Base-by-base conservation (phyloP, 768 basidiomycete genomes). In the Tulasnella sp. region DNA sequence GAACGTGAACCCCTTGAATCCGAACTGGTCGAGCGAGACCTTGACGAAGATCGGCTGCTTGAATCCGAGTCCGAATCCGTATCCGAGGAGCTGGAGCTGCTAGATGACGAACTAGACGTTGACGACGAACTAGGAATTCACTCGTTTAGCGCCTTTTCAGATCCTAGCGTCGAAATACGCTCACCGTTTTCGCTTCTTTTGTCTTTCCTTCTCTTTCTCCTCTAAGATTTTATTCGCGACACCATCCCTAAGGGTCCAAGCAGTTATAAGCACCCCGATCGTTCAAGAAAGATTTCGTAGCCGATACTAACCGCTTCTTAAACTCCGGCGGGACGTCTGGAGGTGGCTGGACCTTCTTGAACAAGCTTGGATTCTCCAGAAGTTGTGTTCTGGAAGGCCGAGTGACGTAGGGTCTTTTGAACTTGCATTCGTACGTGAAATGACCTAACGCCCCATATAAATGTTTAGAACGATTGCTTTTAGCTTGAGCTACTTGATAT, bases 241-340 rank as follows among this genome's bases (percentile, higher is more conserved):
- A 71, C 22, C 39, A 37, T 49, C 31, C 67, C 68, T 68, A 71
- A 54, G 2, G 36, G 9, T 17, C 40, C 12, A 49, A 31, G 36
- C 4, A 39, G 68, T 8, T 29, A 22, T 37, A 29, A 29, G 25
- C 38, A 19, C 15, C n/a, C n/a, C n/a, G 25, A 76, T 70, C 67
- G 3, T 15, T 8, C 34, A 15, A 12, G 36, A 76, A 38, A 7
- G 29, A 37, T 7, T 31, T 72, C 64, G 70, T 36, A 71, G 38
- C 6, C 0, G 29, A 12, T 77, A 85, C 90, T 42, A 75, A 93
- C 93, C 91, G 90, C 78, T 83, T 87, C 85, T 90, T 94, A 83
- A 97, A 96, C 82, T 97, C 96, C 78, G 96, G 94, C 4, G 95
- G 95, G 14, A 95, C 88, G 78, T 94, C 93, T 0, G 93, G 90